Base-by-base conservation (phyloP, 371 early-diverging fungal genomes). In the Mortierella sp. region DNA sequence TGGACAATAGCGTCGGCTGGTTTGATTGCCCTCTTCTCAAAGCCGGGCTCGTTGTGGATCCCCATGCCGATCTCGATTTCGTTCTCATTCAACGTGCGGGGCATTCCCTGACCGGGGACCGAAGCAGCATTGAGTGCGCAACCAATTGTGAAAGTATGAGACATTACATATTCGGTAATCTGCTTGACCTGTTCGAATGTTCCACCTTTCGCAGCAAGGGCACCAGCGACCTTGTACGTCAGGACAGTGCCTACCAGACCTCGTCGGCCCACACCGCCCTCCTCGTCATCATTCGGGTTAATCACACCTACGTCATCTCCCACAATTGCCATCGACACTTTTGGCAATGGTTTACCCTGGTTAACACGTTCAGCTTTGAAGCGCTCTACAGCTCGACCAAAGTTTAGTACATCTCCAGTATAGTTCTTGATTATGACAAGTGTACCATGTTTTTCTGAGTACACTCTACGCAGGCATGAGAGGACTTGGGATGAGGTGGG, bases 371-470 rank as follows among this genome's bases (percentile, higher is more conserved):
- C 86, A 6, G 93, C 89, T 68, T 91, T 93, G 75, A 92, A 90
- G 17, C 92, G 85, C 78, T 95, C 95, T 5, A 92, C 90, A 10
- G 96, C 95, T 12, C 91, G 81, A 26, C 93, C 95, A 85, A 95
- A 95, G 74, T 93, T 89, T 12, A 95, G 82, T 45, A 91, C 86
- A 69, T 93, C 93, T 51, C 96, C 95, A 0, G 96, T 96, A 70
- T 96, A 95, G 78, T 95, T 95, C 86, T 93, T 94, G 78, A 95
- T 90, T 23, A 95, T 87, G 6, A 94, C 89, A 45, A 95, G 70
- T 2, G 93, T 89, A 26, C 94, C 94, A 55, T 90, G 87, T 28
- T 87, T 86, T 31, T 75, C 75, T 0, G 91, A 88, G 56, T 89
- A 86, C 2, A 89, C 86, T 6, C 86, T 83, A 47, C 92, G 86